Evolutionary conservation across 2,329 filamentous ascomycete genomes (phyloP), one percentile per base, ranked within the genome.

Genomic region (Beauveria bassiana): DNA sequence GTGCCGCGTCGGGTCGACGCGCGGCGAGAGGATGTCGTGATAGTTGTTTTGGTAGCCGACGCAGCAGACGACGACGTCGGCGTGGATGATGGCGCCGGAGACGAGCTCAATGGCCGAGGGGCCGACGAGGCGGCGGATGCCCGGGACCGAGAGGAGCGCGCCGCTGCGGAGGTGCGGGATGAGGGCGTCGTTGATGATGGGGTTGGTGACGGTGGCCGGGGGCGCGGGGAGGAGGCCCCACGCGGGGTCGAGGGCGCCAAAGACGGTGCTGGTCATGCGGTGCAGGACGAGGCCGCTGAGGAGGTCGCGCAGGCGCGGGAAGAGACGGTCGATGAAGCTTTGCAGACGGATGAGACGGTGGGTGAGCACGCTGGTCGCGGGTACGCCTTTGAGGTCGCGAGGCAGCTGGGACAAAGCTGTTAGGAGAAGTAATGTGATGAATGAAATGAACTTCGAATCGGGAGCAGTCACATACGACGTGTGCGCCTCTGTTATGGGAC

Each of bases 401-500:
- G 58, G 58, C 2, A 60, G 49, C 58, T 60, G 26, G 14, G 16
- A n/a, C 26, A 16, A 40, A 40, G 42, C 12, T 16, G n/a, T 46
- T 3, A 52, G 42, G 1, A 43, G 22, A 18, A 10, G 46, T 20
- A 4, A 28, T n/a, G 22, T 7, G 16, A 40, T n/a, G 10, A 1
- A 28, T n/a, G 10, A 1, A 54, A 28, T 28, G 26, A 28, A 4
- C 3, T 3, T 31, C 24, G 24, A 26, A 26, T 22, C 22, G 22
- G 26, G 9, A 9, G 4, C 3, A 12, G 3, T 6, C 18, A 47
- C 69, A 67, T 53, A 78, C 70, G 20, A 80, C 67, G 45, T 74
- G 59, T 1, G 68, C 67, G 5, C 77, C 77, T 4, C 72, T 71
- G 0, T 73, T 73, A 47, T 79, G 77, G 4, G 77, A 76, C 9